Evolutionary conservation across 2,329 filamentous ascomycete genomes (phyloP), one percentile per base, ranked within the genome.

Genomic region (Xylariaceae sp.): DNA sequence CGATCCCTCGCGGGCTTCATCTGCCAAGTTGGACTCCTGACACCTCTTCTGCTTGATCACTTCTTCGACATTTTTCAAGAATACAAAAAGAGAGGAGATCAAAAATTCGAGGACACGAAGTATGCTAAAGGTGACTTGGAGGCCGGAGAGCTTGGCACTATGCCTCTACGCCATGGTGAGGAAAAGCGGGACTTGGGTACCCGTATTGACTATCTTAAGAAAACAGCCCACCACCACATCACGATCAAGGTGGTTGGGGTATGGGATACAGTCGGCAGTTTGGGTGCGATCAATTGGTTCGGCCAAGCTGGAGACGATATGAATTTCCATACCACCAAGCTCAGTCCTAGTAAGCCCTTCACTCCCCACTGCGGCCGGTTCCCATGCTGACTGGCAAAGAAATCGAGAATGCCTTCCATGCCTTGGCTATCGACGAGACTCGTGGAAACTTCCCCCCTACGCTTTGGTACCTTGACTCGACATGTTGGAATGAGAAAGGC

Each of bases 331-430:
- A 56, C 29, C 16, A 40, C 34, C 6, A 39, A 31, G 19, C 53
- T 56, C 17, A 49, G 29, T 39, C 45, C 45, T 6, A 50, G 53
- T 56, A 50, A 12, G 45, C 34, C 14, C 11, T 21, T 6, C 11
- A 21, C 8, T 31, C 12, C 14, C 24, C 17, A 44, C 1, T 36
- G 26, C 6, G 6, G 4, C 2, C 7, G 2, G 6, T 39, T 6
- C 1, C 14, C 3, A 6, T 36, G 16, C 33, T 48, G 34, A 43
- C n/a, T 2, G 14, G 9, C 4, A 50, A n/a, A 56, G 53, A 50
- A 33, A 57, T 57, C 34, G 36, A 57, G 47, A 37, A 52, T 28
- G 54, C 54, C 11, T 57, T 46, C 29, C 54, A 57, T 19, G 47
- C 54, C 6, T 16, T 57, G 3, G 54, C 54, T 16, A 8, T 57